Percentiles rank a stretch among this genome's conserved stretches.
phyloP scores from a whole-genome alignment of 2,329 filamentous ascomycete genomes.

The Diaporthe aspalathi region DNA sequence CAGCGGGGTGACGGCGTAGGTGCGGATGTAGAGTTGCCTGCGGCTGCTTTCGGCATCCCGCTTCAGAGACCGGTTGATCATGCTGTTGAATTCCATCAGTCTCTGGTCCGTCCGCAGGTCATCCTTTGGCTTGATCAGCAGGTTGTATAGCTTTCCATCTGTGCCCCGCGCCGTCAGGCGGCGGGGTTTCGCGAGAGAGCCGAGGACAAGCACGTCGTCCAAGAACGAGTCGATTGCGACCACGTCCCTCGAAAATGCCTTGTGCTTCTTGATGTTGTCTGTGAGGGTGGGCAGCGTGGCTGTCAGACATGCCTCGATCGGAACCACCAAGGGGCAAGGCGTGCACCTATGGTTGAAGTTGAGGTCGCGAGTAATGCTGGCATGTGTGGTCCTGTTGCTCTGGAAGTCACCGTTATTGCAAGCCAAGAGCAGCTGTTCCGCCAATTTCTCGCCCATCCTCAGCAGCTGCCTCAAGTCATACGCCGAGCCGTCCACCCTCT shows the following conservation, averaged over 20 bases:
- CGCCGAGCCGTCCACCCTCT: slow-evolving; percentile 58
- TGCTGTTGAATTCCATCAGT: slow-evolving; percentile 98
- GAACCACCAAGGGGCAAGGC: slow-evolving; percentile 87
- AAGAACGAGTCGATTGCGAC: slow-evolving; percentile 84
- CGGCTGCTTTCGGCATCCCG: slow-evolving; percentile 91
- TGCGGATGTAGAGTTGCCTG: slow-evolving; percentile 93
- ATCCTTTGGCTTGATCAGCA: slow-evolving; percentile 98
- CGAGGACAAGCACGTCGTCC: slow-evolving; percentile 90
- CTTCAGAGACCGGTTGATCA: slow-evolving; percentile 96
- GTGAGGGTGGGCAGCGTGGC: slow-evolving; percentile 82
- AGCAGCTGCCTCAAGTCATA: slow-evolving; percentile 79
- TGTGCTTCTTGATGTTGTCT: slow-evolving; percentile 80
- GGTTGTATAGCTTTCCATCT: slow-evolving; percentile 87
- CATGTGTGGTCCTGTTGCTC: slow-evolving; percentile 72
- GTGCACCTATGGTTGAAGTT: slow-evolving; percentile 86
- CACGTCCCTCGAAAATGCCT: slow-evolving; percentile 87
- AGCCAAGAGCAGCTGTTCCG: slow-evolving; percentile 81
- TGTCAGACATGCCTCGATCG: slow-evolving; percentile 85
- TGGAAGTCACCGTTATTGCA: slow-evolving; percentile 82
- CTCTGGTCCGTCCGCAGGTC: slow-evolving; percentile 97
- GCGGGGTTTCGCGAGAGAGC: slow-evolving; percentile 90
- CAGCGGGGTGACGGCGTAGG: slow-evolving; percentile 94
- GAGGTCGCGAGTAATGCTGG: slow-evolving; percentile 82
- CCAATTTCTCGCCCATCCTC: slow-evolving; percentile 82
- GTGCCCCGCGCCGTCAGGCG: slow-evolving; percentile 90